phyloP scores from a whole-genome alignment of 441 rosid species.

The Erodium moschatum region DNA sequence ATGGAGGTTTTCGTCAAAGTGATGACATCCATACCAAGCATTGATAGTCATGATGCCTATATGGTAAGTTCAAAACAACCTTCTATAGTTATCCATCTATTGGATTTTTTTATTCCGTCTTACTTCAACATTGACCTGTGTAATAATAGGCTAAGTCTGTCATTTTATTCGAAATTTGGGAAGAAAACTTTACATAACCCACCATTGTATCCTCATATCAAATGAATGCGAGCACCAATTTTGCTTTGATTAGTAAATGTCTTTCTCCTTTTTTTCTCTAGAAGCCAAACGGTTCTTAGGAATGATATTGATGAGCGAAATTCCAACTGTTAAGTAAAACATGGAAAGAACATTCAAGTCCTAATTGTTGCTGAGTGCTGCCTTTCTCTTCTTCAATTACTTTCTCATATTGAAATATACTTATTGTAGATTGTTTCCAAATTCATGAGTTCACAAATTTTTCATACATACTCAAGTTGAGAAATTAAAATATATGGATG shows the following conservation, averaged over 20 bases:
- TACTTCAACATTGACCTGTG: no score
- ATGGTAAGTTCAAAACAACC: slow-evolving; percentile 30
- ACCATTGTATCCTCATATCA: background rate
- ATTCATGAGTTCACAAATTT: background rate
- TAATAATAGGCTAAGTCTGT: background rate
- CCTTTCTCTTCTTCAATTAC: background rate
- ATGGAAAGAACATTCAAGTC: background rate
- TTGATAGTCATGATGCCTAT: slow-evolving; percentile 74
- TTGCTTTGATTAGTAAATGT: background rate
- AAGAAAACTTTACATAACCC: background rate
- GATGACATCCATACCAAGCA: slow-evolving; percentile 70
- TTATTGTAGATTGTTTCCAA: background rate
- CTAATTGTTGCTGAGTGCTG: background rate
- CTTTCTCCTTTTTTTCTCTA: background rate
- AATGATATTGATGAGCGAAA: background rate
- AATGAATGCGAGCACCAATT: background rate
- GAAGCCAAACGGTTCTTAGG: background rate
- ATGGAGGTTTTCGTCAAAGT: slow-evolving; percentile 52
- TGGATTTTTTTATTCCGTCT: background rate
- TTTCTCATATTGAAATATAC: background rate
- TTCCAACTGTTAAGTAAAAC: background rate
- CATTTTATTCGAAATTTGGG: background rate
- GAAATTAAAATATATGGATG: background rate
- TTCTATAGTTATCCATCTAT: slow-evolving; percentile 7
- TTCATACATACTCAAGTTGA: background rate